These are phyloP conservation scores for Avena eriantha DNA, from an alignment of 176 grass and related monocot genomes.

Conservation along the genomic window DNA sequence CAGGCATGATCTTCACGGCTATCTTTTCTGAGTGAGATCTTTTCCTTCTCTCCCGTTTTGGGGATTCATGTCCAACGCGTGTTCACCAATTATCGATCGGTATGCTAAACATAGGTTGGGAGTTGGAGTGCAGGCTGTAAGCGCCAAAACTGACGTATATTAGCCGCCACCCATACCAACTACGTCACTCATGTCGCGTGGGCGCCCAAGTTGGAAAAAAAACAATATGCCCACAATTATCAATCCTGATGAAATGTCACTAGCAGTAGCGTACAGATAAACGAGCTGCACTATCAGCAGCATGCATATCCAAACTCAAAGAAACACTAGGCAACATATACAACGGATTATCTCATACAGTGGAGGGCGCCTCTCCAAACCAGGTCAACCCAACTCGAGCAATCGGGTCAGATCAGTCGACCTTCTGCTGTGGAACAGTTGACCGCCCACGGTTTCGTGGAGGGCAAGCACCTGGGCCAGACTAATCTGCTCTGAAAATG, in stretches of 20 bases:
- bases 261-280: neutral
- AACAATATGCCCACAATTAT: neutral
- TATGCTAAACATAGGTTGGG: neutral
- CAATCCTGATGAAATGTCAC: neutral
- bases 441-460: constrained; percentile 35
- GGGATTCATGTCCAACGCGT: neutral
- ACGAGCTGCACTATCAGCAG: neutral
- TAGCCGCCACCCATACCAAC: neutral
- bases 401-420: constrained; percentile 13
- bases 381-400: neutral
- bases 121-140: neutral
- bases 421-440: neutral
- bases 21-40: neutral
- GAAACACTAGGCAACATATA: neutral
- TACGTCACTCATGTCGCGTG: neutral
- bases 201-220: neutral
- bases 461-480: constrained; percentile 25
- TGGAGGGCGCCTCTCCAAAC: neutral
- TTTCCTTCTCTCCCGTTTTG: neutral
- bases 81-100: no score
- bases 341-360: neutral
- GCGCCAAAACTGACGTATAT: neutral
- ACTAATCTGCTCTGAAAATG: constrained; percentile 17
- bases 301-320: neutral
- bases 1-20: neutral